Base-by-base conservation (phyloP, 2,329 filamentous ascomycete species). In the Alternaria conjuncta region DNA sequence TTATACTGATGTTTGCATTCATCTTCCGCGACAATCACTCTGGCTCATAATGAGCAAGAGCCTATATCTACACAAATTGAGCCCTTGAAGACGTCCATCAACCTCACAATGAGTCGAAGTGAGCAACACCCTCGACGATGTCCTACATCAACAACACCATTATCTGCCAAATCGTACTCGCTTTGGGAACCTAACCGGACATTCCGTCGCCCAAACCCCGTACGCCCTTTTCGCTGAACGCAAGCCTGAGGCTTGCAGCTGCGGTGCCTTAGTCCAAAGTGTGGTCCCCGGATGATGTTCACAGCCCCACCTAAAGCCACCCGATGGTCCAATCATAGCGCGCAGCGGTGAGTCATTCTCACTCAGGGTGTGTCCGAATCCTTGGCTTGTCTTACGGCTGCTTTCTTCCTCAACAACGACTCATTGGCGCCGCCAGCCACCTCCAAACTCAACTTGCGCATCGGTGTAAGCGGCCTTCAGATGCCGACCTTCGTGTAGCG, bases 321-420 rank as follows among this genome's bases (percentile, higher is more conserved):
- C 11, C 10, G 1, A 36, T 21, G 4, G 21, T 25, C 63, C 63
- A 63, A 68, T 64, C 60, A 61, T 26, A 36, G 18, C n/a, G 6
- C 26, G 13, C 43, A 10, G 54, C 49, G 49, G 43, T 70, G 69
- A 71, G 60, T 71, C 69, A 71, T 65, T 51, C 56, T 68, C 51
- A 51, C 65, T 68, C 65, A 70, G 51, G 12, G 25, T 65, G 44
- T 36, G 32, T 60, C 51, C 26, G 21, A 46, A 13, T 21, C 32
- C 60, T 61, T 51, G 55, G 59, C 59, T 8, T 45, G 32, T n/a
- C 23, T 28, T 45, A 41, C 32, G 8, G 30, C 18, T 46, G 10
- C 54, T 26, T 41, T 21, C 30, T n/a, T 11, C 25, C 36, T 32
- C 58, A 46, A 21, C 26, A 26, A 32, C 30, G 20, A 41, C 46